Evolutionary conservation across 768 basidiomycete genomes (phyloP).

Genomic region (Boletellus ananiceps): DNA sequence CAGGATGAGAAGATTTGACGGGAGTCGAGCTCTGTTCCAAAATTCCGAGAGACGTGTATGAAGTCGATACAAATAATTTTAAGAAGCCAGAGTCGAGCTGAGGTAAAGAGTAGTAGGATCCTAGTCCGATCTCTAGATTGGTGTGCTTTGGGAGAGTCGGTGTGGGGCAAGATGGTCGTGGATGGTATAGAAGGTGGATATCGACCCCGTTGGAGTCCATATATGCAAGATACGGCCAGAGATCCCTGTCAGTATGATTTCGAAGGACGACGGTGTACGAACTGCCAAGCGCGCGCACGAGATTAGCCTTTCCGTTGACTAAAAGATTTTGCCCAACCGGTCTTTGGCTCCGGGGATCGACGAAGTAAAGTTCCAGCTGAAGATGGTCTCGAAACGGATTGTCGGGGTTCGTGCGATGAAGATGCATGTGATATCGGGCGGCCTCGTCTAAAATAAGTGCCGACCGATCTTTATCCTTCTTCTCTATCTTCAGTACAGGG

Average conservation of each 20-base stretch:
- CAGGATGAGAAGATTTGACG: slow-evolving; percentile 14
- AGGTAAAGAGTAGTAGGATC: slow-evolving; percentile 42
- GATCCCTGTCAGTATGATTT: slow-evolving; percentile 46
- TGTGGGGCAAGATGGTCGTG: slow-evolving; percentile 32
- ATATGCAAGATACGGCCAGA: slow-evolving; percentile 61
- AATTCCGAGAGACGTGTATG: slow-evolving; percentile 43
- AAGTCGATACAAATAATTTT: slow-evolving; percentile 55
- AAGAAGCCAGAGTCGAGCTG: slow-evolving; percentile 46
- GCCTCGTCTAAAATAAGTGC: slow-evolving; percentile 50
- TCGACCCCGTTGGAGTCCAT: slow-evolving; percentile 55
- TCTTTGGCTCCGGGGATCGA: slow-evolving; percentile 43
- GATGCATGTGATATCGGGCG: slow-evolving; percentile 56
- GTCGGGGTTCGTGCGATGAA: slow-evolving; percentile 46
- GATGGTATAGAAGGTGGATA: slow-evolving; percentile 53
- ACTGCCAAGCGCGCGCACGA: slow-evolving; percentile 39
- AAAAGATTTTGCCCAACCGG: slow-evolving; percentile 45
- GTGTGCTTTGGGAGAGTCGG: slow-evolving; percentile 44
- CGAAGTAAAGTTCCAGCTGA: slow-evolving; percentile 48
- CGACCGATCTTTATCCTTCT: slow-evolving; percentile 30
- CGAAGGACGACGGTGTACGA: slow-evolving; percentile 47
- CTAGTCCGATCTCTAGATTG: slow-evolving; percentile 35
- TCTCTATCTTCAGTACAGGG: slow-evolving; percentile 36
- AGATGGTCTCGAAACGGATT: slow-evolving; percentile 45
- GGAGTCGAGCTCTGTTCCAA: slow-evolving; percentile 42
- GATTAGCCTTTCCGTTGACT: slow-evolving; percentile 42